A percentile compares a stretch with the other conserved stretches of the same genome.
These are phyloP conservation scores for Macrocystidia cucumis DNA, from an alignment of 1,284 basidiomycete species.

Conservation along the genomic window DNA sequence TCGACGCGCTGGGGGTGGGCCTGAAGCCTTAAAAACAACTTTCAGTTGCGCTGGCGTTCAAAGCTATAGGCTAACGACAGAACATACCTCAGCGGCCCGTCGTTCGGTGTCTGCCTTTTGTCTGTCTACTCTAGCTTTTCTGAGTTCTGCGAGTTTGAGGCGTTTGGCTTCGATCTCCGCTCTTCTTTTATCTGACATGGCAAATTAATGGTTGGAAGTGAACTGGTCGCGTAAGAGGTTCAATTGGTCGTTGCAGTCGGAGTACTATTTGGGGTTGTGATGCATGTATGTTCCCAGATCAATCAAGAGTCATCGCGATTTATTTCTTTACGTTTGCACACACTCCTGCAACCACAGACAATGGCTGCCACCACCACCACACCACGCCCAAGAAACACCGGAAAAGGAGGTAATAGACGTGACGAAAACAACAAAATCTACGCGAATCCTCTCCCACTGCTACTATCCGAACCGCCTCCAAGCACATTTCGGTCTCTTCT, in stretches of 20 bases:
- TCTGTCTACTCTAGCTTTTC: slow-evolving; percentile 64
- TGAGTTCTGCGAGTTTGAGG: slow-evolving; percentile 80
- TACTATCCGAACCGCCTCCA: slow-evolving; percentile 37
- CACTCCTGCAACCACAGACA: too few species aligned
- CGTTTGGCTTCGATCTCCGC: slow-evolving; percentile 91
- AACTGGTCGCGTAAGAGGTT: too few species aligned
- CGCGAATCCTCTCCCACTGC: slow-evolving; percentile 53
- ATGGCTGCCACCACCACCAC: slow-evolving; percentile 43
- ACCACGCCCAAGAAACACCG: slow-evolving; percentile 24
- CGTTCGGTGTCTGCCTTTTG: slow-evolving; percentile 53
- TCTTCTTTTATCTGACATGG: slow-evolving; percentile 39
- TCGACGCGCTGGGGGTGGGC: slow-evolving; percentile 32
- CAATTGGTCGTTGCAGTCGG: too few species aligned
- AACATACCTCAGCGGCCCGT: slow-evolving; percentile 34
- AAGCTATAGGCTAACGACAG: slow-evolving; percentile 1
- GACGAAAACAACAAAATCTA: slow-evolving; percentile 63
- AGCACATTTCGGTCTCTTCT: slow-evolving; percentile 35
- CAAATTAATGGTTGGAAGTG: neutral
- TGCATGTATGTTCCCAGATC: slow-evolving; percentile 1
- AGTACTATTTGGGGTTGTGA: too few species aligned
- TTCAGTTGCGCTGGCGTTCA: neutral
- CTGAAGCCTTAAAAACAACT: slow-evolving; percentile 15
- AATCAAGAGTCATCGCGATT: neutral
- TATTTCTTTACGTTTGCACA: neutral
- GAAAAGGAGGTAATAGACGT: slow-evolving; percentile 45